Conservation (phyloP, 495 filamentous ascomycete species). For the Xylaria grammica region DNA sequence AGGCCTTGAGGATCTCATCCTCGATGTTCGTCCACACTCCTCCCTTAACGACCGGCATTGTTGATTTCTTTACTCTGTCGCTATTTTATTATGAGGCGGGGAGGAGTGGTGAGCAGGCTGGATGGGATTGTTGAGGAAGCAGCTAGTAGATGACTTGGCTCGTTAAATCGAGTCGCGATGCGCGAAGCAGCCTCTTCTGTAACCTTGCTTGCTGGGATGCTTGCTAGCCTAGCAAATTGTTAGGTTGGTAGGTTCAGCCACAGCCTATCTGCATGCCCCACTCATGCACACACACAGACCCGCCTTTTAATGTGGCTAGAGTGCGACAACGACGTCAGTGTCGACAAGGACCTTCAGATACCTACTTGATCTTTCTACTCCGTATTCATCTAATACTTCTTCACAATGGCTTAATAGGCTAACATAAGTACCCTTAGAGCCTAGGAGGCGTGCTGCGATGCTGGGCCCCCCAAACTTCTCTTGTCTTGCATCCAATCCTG, state of each 20-base stretch:
- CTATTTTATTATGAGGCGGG: neutral
- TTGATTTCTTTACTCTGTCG: slow-evolving; percentile 33
- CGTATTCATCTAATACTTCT: no score
- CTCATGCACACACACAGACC: no score
- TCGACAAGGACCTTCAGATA: no score
- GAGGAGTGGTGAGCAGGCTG: neutral
- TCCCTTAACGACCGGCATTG: slow-evolving; percentile 97
- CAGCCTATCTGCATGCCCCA: neutral
- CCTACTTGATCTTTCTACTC: no score
- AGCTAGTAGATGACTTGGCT: neutral
- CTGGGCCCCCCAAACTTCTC: no score
- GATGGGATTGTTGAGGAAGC: slow-evolving; percentile 7
- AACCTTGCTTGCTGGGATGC: neutral
- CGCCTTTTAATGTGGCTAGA: neutral
- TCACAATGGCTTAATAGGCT: no score
- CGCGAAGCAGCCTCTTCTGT: slow-evolving; percentile 1
- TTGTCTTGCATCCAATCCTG: no score
- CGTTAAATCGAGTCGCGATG: slow-evolving; percentile 11
- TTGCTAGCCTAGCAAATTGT: slow-evolving; percentile 6
- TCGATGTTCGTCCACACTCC: slow-evolving; percentile 84
- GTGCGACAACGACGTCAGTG: neutral
- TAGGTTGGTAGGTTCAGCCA: neutral
- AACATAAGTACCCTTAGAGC: no score
- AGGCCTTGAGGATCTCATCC: slow-evolving; percentile 97
- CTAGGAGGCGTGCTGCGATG: no score